Conservation (phyloP, 768 basidiomycete species). For the Tulasnella sp. region DNA sequence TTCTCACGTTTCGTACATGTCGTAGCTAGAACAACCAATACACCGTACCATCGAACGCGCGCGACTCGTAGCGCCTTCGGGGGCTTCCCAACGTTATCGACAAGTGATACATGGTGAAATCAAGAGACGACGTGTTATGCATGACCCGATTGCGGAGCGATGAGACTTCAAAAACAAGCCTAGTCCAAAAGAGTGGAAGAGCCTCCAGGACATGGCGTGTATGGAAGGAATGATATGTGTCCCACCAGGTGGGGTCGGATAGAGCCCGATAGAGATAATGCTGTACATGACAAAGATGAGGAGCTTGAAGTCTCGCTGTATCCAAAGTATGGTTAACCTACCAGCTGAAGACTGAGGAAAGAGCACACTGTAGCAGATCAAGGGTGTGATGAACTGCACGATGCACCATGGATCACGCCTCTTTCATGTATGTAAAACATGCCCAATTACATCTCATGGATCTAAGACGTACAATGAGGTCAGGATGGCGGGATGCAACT, state of each 20-base stretch:
- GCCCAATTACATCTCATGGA: background rate
- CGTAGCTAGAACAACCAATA: too few relatives aligned
- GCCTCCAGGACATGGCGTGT: constrained; percentile 77
- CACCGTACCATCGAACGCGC: too few relatives aligned
- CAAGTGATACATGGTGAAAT: constrained; percentile 68
- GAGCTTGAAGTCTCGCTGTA: constrained; percentile 80
- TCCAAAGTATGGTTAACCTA: background rate
- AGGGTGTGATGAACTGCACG: too few relatives aligned
- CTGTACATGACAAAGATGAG: constrained; percentile 64
- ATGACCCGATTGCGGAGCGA: constrained; percentile 53
- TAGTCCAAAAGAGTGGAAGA: constrained; percentile 80
- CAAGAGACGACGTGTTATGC: constrained; percentile 68
- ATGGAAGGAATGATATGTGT: constrained; percentile 57
- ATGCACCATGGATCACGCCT: background rate
- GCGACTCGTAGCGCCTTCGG: too few relatives aligned
- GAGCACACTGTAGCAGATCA: constrained; percentile 68
- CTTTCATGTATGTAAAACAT: background rate
- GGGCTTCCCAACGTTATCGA: too few relatives aligned
- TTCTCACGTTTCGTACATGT: too few relatives aligned
- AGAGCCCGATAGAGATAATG: constrained; percentile 40
- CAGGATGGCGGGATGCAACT: background rate
- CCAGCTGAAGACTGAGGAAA: background rate
- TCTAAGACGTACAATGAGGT: background rate
- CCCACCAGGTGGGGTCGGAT: constrained; percentile 39
- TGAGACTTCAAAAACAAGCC: constrained; percentile 79